Base-by-base conservation (phyloP, 805 yeast species). In the Yarrowia sp. region DNA sequence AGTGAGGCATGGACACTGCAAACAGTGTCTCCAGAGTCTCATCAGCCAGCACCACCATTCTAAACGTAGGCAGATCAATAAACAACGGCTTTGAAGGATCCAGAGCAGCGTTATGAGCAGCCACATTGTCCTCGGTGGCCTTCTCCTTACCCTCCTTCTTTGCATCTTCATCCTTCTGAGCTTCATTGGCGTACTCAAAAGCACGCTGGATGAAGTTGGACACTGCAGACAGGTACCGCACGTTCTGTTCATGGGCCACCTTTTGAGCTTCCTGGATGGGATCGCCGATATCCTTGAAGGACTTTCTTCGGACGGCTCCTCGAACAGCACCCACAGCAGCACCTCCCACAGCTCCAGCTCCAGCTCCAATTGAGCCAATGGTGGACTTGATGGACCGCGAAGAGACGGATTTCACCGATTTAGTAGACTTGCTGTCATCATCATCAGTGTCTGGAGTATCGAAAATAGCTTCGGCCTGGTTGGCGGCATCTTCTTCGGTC, bases 21-120 rank as follows among this genome's bases (percentile, higher is more conserved):
- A 95, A 95, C 67, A 93, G 85, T 44, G 88, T 79, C 74, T 95
- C 98, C 69, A 91, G 88, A 0, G 97, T 89, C 71, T 92, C 98
- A 74, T 92, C 97, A 0, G 98, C 98, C 6, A 93, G 78, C 6
- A 95, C 78, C 1, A 95, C 96, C 99, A 93, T 93, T 67, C 98
- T 80, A 77, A 93, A 93, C 0, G 97, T 92, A 0, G 98, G 90
- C 15, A 91, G 78, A 63, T 88, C 89, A 62, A 92, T 81, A 66
- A 78, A 84, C 9, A 87, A 85, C 0, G 96, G 96, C 36, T 86
- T 83, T 36, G 83, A 80, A 3, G 97, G 97, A 72, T 91, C 90
- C 42, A 91, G 77, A 0, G 96, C 97, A 4, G 85, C 90, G 72
- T 92, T 91, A 57, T 90, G 44, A 3, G 44, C 38, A n/a, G 10